Percentiles rank a stretch among this genome's conserved stretches.
Evolutionary conservation across 1,284 basidiomycete genomes (phyloP).

Genomic region (Ceratobasidium sp.): DNA sequence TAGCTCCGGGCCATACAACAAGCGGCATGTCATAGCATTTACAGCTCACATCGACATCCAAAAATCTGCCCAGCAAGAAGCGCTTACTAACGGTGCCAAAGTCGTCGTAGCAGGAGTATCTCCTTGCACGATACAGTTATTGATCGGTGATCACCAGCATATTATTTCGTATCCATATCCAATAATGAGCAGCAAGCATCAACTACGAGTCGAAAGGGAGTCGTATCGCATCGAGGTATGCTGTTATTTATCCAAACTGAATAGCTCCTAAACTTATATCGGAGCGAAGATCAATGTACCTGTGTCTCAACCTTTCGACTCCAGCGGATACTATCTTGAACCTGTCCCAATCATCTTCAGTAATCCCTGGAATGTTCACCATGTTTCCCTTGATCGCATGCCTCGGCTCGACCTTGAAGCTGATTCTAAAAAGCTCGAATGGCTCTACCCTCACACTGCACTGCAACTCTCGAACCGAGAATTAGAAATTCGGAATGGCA

Average conservation of each 20-base stretch:
- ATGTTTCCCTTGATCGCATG: not conserved
- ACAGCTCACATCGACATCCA: conserved; percentile 12
- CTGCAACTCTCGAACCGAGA: conserved; percentile 8
- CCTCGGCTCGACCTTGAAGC: not conserved
- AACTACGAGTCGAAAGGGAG: conserved; percentile 64
- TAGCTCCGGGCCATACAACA: not conserved
- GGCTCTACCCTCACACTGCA: not conserved
- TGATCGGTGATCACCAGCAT: conserved; percentile 47
- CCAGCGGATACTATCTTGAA: not conserved
- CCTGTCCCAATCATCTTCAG: no score
- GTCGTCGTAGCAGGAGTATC: not conserved
- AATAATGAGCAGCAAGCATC: conserved; percentile 57
- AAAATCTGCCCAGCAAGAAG: not conserved
- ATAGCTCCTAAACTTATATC: no score
- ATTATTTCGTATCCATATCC: conserved; percentile 58
- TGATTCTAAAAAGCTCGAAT: not conserved
- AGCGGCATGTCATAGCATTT: not conserved
- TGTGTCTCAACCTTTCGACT: conserved; percentile 9
- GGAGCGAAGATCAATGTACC: not conserved
- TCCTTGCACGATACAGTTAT: conserved; percentile 14
- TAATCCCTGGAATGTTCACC: conserved; percentile 9
- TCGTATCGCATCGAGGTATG: conserved; percentile 68
- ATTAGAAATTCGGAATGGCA: conserved; percentile 26
- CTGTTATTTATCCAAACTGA: not conserved
- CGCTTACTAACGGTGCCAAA: not conserved